These are phyloP conservation scores for Stylosanthes scabra DNA, from an alignment of 331 rosid species.

Conservation along the genomic window DNA sequence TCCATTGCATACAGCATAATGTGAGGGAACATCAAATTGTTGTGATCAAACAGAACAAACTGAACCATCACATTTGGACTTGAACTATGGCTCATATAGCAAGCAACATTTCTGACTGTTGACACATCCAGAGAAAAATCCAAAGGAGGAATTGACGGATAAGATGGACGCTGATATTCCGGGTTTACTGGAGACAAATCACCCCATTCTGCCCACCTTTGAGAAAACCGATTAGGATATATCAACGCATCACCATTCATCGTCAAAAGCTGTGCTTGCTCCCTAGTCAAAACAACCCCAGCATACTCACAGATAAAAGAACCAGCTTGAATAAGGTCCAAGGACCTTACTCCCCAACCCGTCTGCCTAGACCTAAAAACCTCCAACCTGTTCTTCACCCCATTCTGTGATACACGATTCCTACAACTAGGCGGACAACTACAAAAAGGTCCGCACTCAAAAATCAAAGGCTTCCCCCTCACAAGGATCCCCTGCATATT, in stretches of 20 bases:
- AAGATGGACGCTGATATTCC: slow-evolving; percentile 76
- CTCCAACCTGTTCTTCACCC: slow-evolving; percentile 72
- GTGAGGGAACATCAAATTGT: slow-evolving; percentile 95
- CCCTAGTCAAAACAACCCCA: slow-evolving; percentile 90
- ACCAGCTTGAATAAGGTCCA: slow-evolving; percentile 94
- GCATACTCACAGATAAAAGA: slow-evolving; percentile 92
- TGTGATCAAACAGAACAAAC: slow-evolving; percentile 89
- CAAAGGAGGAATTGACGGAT: slow-evolving; percentile 85
- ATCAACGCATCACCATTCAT: slow-evolving; percentile 89
- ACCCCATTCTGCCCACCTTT: slow-evolving; percentile 96
- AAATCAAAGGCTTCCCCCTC: slow-evolving; percentile 89
- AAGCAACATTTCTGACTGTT: slow-evolving; percentile 92
- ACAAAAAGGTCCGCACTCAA: slow-evolving; percentile 97
- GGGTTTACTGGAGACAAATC: slow-evolving; percentile 77
- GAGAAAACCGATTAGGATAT: slow-evolving; percentile 77
- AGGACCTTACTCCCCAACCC: slow-evolving; percentile 96
- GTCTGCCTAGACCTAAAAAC: slow-evolving; percentile 90
- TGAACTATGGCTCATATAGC: slow-evolving; percentile 89
- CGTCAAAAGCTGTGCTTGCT: slow-evolving; percentile 81
- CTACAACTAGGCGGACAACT: slow-evolving; percentile 79
- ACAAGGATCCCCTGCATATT: slow-evolving; percentile 74
- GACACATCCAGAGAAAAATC: slow-evolving; percentile 97
- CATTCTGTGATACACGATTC: slow-evolving; percentile 82
- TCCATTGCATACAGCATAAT: slow-evolving; percentile 96
- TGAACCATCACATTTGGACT: slow-evolving; percentile 90